These are phyloP conservation scores for Xerocomus spinulosus DNA, from an alignment of 768 basidiomycete species.

Conservation along the genomic window DNA sequence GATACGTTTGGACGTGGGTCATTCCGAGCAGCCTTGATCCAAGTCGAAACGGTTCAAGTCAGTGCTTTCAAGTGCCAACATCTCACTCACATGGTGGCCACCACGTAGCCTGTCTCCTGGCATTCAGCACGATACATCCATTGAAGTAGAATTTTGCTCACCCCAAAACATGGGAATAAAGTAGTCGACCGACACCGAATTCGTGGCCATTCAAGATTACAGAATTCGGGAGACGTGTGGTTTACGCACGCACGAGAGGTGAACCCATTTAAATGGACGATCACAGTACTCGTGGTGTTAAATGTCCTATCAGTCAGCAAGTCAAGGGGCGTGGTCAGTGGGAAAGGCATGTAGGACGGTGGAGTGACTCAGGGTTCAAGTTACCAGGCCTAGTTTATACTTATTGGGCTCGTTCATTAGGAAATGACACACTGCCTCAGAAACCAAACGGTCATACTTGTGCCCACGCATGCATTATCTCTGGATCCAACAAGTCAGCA, in stretches of 20 bases:
- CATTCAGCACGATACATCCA: background rate
- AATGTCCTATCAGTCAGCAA: background rate
- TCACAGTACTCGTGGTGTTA: background rate
- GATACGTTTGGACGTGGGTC: slow-evolving; percentile 3
- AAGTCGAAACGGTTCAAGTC: background rate
- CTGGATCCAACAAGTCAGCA: background rate
- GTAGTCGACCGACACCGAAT: background rate
- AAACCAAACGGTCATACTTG: background rate
- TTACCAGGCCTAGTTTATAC: background rate
- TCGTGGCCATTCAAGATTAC: background rate
- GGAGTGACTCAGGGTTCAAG: background rate
- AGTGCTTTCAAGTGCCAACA: background rate
- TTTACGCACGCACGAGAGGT: background rate
- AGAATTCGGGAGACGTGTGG: background rate
- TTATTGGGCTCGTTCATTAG: background rate
- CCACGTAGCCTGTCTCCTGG: slow-evolving; percentile 5
- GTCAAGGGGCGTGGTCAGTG: background rate
- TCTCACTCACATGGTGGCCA: slow-evolving; percentile 4
- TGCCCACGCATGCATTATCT: background rate
- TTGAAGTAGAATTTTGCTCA: background rate
- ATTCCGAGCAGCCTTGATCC: slow-evolving; percentile 3
- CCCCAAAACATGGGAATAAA: slow-evolving; percentile 9
- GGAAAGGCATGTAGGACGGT: background rate
- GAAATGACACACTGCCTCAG: background rate
- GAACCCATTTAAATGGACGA: background rate